Evolutionary conservation across 345 rosid species (phyloP), one percentile per base, ranked within the genome.

Genomic region (Combretum micranthum): DNA sequence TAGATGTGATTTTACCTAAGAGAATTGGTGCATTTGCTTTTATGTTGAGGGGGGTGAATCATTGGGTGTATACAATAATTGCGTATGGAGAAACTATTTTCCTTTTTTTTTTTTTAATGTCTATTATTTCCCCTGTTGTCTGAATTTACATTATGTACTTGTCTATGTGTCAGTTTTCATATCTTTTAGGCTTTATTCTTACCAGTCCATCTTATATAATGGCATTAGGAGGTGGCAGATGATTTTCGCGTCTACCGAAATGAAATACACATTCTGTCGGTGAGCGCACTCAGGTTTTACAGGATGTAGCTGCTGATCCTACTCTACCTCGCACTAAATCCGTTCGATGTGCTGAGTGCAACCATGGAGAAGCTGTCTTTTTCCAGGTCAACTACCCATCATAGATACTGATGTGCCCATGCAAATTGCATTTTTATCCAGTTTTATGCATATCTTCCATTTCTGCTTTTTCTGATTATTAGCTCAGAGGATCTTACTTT

Each of bases 231-330:
- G 69, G 54, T 60, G 46, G 83, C 83, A 3, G 83, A 78, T n/a
- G 67, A 62, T 50, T 69, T 69, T 43, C 72, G 83, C 56, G 80
- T 78, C 22, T 78, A 75, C 49, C 52, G 80, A 44, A 78, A 78
- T 47, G 83, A 78, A 64, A 71, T 78, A 44, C 80, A 75, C 83
- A 78, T 49, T 61, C 77, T 25, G 80, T 55, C 0, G 75, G 80
- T 11, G 83, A 78, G 62, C 71, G 71, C 17, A 75, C 83, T 18
- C 80, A 78, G 55, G 83, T 75, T 8, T 57, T 75, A 65, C 78
- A 78, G 62, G 83, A 78, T 67, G 83, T 78, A 3, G 83, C 83
- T 42, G 75, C 80, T 4, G 83, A 75, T 59, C 83, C 83, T 7
- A 78, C 83, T 21, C 77, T 78, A 15, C 83, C 83, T 50, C 80